A percentile compares a stretch with the other conserved stretches of the same genome.
Conservation (phyloP, 1,284 basidiomycete species). For the Ustilago curta region DNA sequence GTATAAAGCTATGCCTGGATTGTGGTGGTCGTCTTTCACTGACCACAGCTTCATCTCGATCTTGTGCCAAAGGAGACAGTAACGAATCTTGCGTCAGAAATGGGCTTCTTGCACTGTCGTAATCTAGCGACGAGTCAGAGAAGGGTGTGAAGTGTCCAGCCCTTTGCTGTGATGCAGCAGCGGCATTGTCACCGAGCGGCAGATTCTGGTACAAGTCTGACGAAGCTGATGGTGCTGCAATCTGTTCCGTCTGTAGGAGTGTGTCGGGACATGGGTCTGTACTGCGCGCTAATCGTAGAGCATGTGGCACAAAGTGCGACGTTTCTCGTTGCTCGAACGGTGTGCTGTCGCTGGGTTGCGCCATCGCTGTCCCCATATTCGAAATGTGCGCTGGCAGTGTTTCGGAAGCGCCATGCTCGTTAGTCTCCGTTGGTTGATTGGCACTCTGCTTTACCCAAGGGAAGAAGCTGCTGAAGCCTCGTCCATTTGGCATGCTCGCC, state of each 20-base stretch:
- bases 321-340: slow-evolving; percentile 17
- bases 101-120: too few species aligned
- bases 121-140: too few species aligned
- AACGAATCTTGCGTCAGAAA: too few species aligned
- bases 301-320: background rate
- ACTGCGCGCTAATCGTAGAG: background rate
- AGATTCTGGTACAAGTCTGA: background rate
- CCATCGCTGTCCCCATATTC: background rate
- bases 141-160: background rate
- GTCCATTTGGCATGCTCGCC: background rate
- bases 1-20: background rate
- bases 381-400: too few species aligned
- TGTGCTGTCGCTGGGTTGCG: background rate
- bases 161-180: background rate
- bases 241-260: background rate
- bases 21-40: background rate
- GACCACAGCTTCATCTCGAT: background rate
- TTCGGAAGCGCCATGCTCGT: background rate
- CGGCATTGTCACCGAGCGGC: too few species aligned
- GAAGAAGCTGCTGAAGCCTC: slow-evolving; percentile 25
- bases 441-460: slow-evolving; percentile 31
- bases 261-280: too few species aligned
- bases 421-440: background rate
- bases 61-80: too few species aligned
- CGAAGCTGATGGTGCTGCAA: background rate